These are phyloP conservation scores for Aspergillus wentii DNA, from an alignment of 495 filamentous ascomycete genomes.

Conservation along the genomic window DNA sequence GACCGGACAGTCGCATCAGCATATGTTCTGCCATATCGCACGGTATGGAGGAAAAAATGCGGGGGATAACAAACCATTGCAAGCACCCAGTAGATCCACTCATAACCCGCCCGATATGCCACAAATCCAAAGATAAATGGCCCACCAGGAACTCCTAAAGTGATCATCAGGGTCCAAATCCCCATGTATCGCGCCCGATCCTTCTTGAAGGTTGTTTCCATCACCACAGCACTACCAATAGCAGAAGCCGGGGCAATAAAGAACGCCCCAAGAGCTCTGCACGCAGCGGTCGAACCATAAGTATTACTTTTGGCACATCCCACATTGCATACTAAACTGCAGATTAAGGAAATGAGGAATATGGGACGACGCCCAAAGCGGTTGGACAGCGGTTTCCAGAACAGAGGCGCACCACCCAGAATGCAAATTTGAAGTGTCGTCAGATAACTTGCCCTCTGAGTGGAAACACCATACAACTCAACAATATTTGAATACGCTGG, in stretches of 20 bases:
- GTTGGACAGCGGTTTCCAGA: slow-evolving; percentile 55
- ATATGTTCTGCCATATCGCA: neutral
- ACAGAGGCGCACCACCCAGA: slow-evolving; percentile 42
- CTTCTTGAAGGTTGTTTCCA: slow-evolving; percentile 40
- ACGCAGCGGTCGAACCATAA: slow-evolving; percentile 14
- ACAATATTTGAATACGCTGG: slow-evolving; percentile 40
- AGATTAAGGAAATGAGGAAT: slow-evolving; percentile 42
- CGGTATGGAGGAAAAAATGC: neutral
- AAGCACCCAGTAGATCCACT: slow-evolving; percentile 21
- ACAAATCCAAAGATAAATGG: slow-evolving; percentile 32
- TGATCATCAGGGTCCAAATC: slow-evolving; percentile 27
- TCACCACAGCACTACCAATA: slow-evolving; percentile 43
- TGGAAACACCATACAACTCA: slow-evolving; percentile 29
- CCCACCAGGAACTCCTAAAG: slow-evolving; percentile 29
- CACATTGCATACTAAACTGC: neutral
- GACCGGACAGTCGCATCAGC: neutral
- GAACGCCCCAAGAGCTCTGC: slow-evolving; percentile 18
- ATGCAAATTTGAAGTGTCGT: slow-evolving; percentile 47
- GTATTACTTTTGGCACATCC: neutral
- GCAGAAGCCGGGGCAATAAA: slow-evolving; percentile 22
- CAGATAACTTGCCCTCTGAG: slow-evolving; percentile 44
- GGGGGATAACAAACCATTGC: slow-evolving; percentile 20
- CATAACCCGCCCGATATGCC: slow-evolving; percentile 20
- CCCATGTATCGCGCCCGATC: slow-evolving; percentile 42
- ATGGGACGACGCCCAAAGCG: slow-evolving; percentile 51